A percentile compares a stretch with the other conserved stretches of the same genome.
phyloP scores from a whole-genome alignment of 768 basidiomycete species.

The Phylloporus sp. region DNA sequence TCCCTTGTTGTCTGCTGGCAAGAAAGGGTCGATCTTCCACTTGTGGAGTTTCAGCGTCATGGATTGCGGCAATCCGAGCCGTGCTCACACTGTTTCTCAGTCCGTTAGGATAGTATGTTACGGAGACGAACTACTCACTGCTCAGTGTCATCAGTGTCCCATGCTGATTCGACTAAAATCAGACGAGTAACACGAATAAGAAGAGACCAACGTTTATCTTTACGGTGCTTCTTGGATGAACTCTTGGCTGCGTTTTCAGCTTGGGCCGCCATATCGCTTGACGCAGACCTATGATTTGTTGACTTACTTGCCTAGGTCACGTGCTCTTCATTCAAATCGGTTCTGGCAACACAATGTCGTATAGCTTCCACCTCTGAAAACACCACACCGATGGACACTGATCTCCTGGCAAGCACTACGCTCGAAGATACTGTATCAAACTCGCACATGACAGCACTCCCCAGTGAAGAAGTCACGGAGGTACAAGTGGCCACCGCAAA shows the following conservation, averaged over 20 bases:
- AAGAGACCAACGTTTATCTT: slow-evolving; percentile 81
- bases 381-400: slow-evolving; percentile 44
- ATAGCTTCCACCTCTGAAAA: not conserved
- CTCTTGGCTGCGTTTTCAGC: slow-evolving; percentile 43
- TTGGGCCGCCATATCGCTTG: slow-evolving; percentile 19
- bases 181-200: not conserved
- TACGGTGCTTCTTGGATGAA: slow-evolving; percentile 87
- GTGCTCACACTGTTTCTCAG: slow-evolving; percentile 40
- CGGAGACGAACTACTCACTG: slow-evolving; percentile 59
- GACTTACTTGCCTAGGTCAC: slow-evolving; percentile 15
- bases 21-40: slow-evolving; percentile 90
- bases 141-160: slow-evolving; percentile 99
- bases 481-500: slow-evolving; percentile 28
- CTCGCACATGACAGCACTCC: slow-evolving; percentile 50
- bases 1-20: slow-evolving; percentile 66
- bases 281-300: not conserved
- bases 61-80: not conserved
- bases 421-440: slow-evolving; percentile 33
- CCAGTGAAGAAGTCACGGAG: slow-evolving; percentile 52
- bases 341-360: too few species aligned
- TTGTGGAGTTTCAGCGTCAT: slow-evolving; percentile 27
- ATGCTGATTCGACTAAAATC: slow-evolving; percentile 52
- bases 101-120: not conserved
- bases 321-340: too few species aligned
- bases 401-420: slow-evolving; percentile 33